A percentile compares a stretch with the other conserved stretches of the same genome.
Evolutionary conservation across 192 early-diverging fungal genomes (phyloP).

Genomic region (Podila epicladia): DNA sequence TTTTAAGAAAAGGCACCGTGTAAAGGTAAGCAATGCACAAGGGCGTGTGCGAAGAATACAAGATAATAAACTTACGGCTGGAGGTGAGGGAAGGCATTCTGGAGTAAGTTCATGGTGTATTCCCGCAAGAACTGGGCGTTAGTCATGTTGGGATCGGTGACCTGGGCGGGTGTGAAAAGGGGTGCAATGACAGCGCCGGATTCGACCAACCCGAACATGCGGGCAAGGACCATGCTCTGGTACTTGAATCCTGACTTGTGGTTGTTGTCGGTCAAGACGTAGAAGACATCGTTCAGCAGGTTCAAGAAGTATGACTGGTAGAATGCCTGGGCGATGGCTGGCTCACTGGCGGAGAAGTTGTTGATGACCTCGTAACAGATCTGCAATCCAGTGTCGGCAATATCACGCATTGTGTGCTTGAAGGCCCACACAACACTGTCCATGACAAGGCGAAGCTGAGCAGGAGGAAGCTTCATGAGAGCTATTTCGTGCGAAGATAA

Average conservation of each 20-base stretch:
- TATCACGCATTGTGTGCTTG: conserved; percentile 99
- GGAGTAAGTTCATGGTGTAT: conserved; percentile 85
- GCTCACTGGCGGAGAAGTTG: conserved; percentile 84
- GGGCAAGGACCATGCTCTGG: conserved; percentile 90
- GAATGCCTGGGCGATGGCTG: conserved; percentile 81
- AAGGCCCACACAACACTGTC: conserved; percentile 98
- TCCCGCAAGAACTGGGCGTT: conserved; percentile 86
- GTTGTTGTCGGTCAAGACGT: conserved; percentile 94
- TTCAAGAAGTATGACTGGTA: conserved; percentile 93
- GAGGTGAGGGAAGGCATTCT: conserved; percentile 92
- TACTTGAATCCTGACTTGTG: conserved; percentile 98
- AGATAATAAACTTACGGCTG: conserved; percentile 65
- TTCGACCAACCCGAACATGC: conserved; percentile 90
- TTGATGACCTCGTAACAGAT: conserved; percentile 90
- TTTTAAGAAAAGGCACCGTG: conserved; percentile 1
- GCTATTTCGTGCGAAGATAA: conserved; percentile 58
- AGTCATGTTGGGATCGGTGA: conserved; percentile 77
- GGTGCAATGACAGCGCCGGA: conserved; percentile 85
- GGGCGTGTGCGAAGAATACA: not conserved
- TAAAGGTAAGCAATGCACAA: not conserved
- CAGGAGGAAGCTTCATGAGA: conserved; percentile 79
- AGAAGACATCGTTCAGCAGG: conserved; percentile 95
- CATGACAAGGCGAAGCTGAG: conserved; percentile 92
- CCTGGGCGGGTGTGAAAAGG: conserved; percentile 80
- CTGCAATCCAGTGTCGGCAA: conserved; percentile 89